Evolutionary conservation across 106 monocot species (phyloP), one percentile per base, ranked within the genome.

Genomic region (Phalaenopsis aphrodite): DNA sequence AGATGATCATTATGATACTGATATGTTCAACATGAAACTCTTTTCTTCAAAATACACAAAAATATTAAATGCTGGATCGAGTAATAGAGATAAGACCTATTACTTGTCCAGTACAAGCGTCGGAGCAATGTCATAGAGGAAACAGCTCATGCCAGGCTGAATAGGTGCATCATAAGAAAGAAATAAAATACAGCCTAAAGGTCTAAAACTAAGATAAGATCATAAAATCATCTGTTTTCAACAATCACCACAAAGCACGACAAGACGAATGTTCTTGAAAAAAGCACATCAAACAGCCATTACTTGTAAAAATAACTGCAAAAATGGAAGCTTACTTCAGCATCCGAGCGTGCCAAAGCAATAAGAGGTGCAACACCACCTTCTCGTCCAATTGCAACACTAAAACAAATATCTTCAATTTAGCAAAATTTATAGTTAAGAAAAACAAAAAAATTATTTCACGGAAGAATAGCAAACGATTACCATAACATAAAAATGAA

Each of bases 311-410:
- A 76, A 5, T 0, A 74, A 74, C 0, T 45, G 43, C 42, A 42
- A 42, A 45, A 36, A 45, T 52, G 12, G 45, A 74, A 5, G 30
- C 76, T 76, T 47, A 76, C 91, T 80, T 89, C 89, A 81, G 79
- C 72, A 55, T 87, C 84, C 41, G 91, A 91, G 65, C 85, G 85
- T 49, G 91, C 88, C 83, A 91, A 41, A 41, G 82, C 85, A 84
- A 91, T 89, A 67, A 91, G 87, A 79, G 88, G 89, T 21, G 83
- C 85, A 69, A 91, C 85, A 71, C 91, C 91, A 76, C 91, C 91
- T 87, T 87, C 87, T 81, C 77, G 84, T 78, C 89, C 91, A 82
- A 91, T 91, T 72, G 89, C 86, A 76, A 76, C 24, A 76, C 76
- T 76, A 49, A 76, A 47, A 76, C 48, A 47, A 24, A 23, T 18